Conservation (phyloP, 2,329 filamentous ascomycete genomes). For the Pyrenophora teres region DNA sequence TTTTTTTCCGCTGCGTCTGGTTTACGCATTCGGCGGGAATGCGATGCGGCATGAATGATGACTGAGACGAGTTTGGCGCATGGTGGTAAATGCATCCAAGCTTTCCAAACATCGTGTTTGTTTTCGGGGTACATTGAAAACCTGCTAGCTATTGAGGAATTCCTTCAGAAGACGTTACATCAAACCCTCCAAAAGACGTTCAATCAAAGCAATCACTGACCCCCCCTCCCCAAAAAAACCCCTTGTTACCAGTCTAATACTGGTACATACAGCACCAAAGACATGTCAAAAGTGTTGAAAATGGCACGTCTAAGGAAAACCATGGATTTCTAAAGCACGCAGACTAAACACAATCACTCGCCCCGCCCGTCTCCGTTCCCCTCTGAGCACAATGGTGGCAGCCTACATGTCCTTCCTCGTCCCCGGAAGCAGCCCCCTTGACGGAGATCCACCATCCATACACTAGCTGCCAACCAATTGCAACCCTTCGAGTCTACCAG, state of each 20-base stretch:
- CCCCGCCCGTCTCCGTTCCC: slow-evolving; percentile 8
- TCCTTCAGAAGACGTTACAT: neutral
- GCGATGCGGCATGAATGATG: no score
- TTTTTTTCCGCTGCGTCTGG: no score
- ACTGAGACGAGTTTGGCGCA: no score
- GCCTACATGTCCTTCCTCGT: slow-evolving; percentile 28
- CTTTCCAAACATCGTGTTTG: no score
- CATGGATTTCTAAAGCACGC: slow-evolving; percentile 18
- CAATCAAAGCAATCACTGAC: no score
- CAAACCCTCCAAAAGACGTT: neutral
- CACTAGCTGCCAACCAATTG: slow-evolving; percentile 29
- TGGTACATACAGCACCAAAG: no score
- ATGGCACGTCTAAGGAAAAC: slow-evolving; percentile 6
- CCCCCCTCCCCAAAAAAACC: no score
- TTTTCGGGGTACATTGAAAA: no score
- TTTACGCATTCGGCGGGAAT: no score
- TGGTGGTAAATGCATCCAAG: no score
- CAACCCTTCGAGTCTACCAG: slow-evolving; percentile 27
- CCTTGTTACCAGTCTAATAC: no score
- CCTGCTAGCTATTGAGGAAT: no score
- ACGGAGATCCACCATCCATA: slow-evolving; percentile 13
- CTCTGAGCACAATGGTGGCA: slow-evolving; percentile 32
- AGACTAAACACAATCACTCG: slow-evolving; percentile 18
- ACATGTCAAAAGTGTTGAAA: neutral
- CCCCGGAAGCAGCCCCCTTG: slow-evolving; percentile 37